Base-by-base conservation (phyloP, 108 stramenopile genomes). In the Mayamaea pseudoterrestris region DNA sequence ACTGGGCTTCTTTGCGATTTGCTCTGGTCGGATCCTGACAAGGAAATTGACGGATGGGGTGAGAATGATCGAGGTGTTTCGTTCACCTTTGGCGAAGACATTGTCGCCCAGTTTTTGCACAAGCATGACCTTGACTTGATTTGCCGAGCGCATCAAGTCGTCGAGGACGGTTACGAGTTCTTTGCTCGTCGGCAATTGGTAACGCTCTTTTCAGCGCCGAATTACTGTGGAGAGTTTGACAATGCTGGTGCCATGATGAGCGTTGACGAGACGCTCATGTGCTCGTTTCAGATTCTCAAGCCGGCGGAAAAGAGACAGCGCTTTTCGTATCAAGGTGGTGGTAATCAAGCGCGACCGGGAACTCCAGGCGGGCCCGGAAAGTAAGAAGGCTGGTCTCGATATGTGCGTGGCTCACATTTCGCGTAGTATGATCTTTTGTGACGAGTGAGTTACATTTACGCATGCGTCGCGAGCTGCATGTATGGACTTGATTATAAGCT, bases 201-300 rank as follows among this genome's bases (percentile, higher is more conserved):
- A 5, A 99, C 98, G 1, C 69, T 99, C 47, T 98, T 98, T 61
- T 93, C 90, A 28, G 97, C 97, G 2, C 97, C 97, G 20, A 98
- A 98, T 70, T 98, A 98, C 55, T 98, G 97, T 53, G 97, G 97
- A 27, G 97, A 98, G 74, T 98, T 98, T 55, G 94, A 98, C 53
- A 99, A 99, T 50, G 98, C 98, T 6, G 98, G 98, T 27, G 98
- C 97, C 17, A 99, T 99, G 98, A 99, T 99, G 98, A 94, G 93
- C 68, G 98, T 99, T 41, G 98, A 99, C 60, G 98, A 98, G 47
- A 97, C 97, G 0, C 90, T 99, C 56, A 98, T 99, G 98, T 99
- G 98, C 68, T 93, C 91, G 24, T 99, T 99, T 57, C 98, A 99
- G 72, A 99, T 99, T 63, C 62, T 98, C 50, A 98, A 99, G 81